Percentiles rank a stretch among this genome's conserved stretches.
These are phyloP conservation scores for Rugosomyces carneus DNA, from an alignment of 1,284 basidiomycete genomes.

Conservation along the genomic window DNA sequence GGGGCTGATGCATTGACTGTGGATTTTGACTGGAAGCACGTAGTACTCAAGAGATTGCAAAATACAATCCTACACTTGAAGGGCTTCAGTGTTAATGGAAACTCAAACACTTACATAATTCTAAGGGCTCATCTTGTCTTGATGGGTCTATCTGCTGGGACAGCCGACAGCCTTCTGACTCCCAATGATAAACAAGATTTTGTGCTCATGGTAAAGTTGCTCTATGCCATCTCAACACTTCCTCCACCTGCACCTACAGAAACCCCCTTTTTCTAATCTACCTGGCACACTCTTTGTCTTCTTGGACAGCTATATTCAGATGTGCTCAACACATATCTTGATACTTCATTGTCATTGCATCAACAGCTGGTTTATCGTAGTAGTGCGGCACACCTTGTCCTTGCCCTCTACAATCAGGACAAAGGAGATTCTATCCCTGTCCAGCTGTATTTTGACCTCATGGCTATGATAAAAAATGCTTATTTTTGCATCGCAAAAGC, in stretches of 20 bases:
- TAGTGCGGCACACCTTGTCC: slow-evolving; percentile 24
- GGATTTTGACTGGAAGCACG: slow-evolving; percentile 30
- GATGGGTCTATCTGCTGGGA: slow-evolving; percentile 6
- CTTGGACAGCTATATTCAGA: slow-evolving; percentile 17
- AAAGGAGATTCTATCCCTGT: slow-evolving; percentile 23
- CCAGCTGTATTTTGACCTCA: slow-evolving; percentile 23
- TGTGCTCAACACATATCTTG: slow-evolving; percentile 20
- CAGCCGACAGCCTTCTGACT: slow-evolving; percentile 19
- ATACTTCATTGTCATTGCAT: slow-evolving; percentile 18
- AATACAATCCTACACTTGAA: slow-evolving; percentile 22
- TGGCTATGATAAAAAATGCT: slow-evolving; percentile 29
- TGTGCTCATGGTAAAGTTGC: slow-evolving; percentile 18
- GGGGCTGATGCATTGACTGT: slow-evolving; percentile 27
- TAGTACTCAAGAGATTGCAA: slow-evolving; percentile 26
- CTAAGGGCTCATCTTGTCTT: slow-evolving; percentile 15
- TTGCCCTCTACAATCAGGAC: slow-evolving; percentile 22
- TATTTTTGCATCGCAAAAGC: slow-evolving; percentile 26
- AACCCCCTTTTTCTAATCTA: too few species aligned
- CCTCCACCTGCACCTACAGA: not conserved
- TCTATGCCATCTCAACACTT: not conserved
- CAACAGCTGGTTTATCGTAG: slow-evolving; percentile 26
- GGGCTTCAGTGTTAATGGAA: too few species aligned
- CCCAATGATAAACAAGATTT: slow-evolving; percentile 31
- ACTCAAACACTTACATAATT: too few species aligned
- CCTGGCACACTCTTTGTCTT: slow-evolving; percentile 2